These are phyloP conservation scores for Pseudogymnoascus sp. DNA, from an alignment of 2,329 filamentous ascomycete species.

Conservation along the genomic window DNA sequence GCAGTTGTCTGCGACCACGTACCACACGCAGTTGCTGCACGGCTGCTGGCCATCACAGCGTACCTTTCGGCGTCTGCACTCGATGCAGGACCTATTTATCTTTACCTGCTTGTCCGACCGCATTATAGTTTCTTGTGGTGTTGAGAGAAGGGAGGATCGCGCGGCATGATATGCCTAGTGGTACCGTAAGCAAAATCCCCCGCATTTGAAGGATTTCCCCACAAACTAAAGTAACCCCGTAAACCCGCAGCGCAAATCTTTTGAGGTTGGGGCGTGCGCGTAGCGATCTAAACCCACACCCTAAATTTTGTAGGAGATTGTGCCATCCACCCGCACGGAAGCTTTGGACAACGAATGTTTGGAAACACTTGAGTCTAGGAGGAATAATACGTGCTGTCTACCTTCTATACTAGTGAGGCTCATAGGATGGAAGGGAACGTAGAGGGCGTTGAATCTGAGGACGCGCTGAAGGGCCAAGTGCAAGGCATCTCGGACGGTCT, in stretches of 20 bases:
- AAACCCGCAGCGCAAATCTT: neutral
- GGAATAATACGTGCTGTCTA: too few relatives aligned
- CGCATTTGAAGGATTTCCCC: conserved; percentile 5
- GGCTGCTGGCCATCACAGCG: conserved; percentile 11
- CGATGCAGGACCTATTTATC: conserved; percentile 10
- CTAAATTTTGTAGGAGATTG: neutral
- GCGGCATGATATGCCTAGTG: neutral
- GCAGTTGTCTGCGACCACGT: conserved; percentile 8
- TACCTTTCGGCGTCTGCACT: conserved; percentile 11
- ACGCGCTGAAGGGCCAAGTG: neutral
- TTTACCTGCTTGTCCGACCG: conserved; percentile 10
- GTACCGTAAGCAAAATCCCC: neutral
- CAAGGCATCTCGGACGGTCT: neutral
- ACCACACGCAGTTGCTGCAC: conserved; percentile 10
- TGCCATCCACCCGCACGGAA: neutral
- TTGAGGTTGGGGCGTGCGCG: neutral
- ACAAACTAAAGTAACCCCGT: neutral
- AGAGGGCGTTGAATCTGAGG: neutral
- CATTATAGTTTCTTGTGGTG: neutral
- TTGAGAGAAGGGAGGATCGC: neutral
- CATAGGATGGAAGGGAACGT: neutral
- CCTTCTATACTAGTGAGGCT: too few relatives aligned
- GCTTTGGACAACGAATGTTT: neutral
- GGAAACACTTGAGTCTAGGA: neutral
- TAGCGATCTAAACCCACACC: neutral